A percentile compares a stretch with the other conserved stretches of the same genome.
phyloP scores from a whole-genome alignment of 1,284 basidiomycete genomes.

The Phenoliferia sp. region DNA sequence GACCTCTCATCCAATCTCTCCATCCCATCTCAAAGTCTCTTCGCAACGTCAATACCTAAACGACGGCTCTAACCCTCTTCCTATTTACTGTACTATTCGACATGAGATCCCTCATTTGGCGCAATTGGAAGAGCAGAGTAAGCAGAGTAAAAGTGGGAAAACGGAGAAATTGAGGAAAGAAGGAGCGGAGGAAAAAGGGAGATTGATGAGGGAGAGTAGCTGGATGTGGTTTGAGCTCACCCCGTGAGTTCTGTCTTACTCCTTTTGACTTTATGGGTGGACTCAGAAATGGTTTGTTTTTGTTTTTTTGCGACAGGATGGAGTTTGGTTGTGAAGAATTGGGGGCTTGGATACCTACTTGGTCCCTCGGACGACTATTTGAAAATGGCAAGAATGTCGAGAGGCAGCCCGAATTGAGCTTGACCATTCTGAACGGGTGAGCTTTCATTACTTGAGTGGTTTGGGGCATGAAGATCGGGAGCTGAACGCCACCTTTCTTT shows the following conservation, averaged over 20 bases:
- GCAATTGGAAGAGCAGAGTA: conserved; percentile 35
- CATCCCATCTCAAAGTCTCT: conserved; percentile 44
- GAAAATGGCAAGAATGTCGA: conserved; percentile 43
- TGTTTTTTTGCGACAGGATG: neutral
- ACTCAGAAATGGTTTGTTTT: neutral
- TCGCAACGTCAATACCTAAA: conserved; percentile 42
- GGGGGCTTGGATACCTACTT: conserved; percentile 49
- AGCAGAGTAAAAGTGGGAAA: neutral
- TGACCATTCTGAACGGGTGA: conserved; percentile 44
- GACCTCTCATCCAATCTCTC: conserved; percentile 38
- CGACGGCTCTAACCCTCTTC: conserved; percentile 43
- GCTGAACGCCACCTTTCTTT: neutral
- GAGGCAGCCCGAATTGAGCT: conserved; percentile 45
- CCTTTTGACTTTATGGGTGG: neutral
- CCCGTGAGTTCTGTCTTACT: conserved; percentile 38
- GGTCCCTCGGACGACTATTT: conserved; percentile 46
- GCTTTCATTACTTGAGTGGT: neutral
- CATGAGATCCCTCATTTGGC: conserved; percentile 39
- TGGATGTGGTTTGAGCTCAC: conserved; percentile 49
- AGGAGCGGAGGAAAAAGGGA: conserved; percentile 14
- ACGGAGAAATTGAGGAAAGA: conserved; percentile 29
- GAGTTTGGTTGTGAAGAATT: conserved; percentile 46
- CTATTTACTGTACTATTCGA: conserved; percentile 46
- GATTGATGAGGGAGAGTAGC: conserved; percentile 28
- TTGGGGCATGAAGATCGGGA: neutral